A percentile compares a stretch with the other conserved stretches of the same genome.
phyloP scores from a whole-genome alignment of 2,329 filamentous ascomycete genomes.

The Rutstroemia sydowiana region DNA sequence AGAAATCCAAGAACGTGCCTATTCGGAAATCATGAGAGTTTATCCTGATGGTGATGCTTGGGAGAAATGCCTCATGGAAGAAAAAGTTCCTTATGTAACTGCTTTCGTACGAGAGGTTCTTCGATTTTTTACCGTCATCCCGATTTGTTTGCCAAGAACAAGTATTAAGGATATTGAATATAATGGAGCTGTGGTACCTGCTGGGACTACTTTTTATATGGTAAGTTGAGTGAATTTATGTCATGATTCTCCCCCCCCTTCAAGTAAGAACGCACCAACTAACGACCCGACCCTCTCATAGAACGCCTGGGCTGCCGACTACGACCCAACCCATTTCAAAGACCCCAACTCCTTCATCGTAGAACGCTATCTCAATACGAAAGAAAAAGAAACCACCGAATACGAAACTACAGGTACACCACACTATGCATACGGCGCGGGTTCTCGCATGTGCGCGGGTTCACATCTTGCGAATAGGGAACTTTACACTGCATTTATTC shows the following conservation, averaged over 20 bases:
- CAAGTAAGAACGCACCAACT: background rate
- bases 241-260: too few species aligned
- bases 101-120: slow-evolving; percentile 73
- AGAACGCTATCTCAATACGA: slow-evolving; percentile 61
- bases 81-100: slow-evolving; percentile 70
- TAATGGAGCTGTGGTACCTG: slow-evolving; percentile 59
- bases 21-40: slow-evolving; percentile 60
- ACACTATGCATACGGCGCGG: slow-evolving; percentile 56
- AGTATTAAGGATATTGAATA: slow-evolving; percentile 67
- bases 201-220: slow-evolving; percentile 60
- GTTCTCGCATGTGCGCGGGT: slow-evolving; percentile 56
- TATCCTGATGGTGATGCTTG: slow-evolving; percentile 73
- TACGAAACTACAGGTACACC: slow-evolving; percentile 44
- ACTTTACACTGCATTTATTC: slow-evolving; percentile 52
- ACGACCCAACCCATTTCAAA: slow-evolving; percentile 62
- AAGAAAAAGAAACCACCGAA: too few species aligned
- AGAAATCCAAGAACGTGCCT: slow-evolving; percentile 61
- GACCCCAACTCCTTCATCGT: slow-evolving; percentile 56
- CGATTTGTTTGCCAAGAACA: slow-evolving; percentile 66
- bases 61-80: slow-evolving; percentile 63
- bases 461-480: slow-evolving; percentile 57
- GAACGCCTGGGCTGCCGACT: slow-evolving; percentile 70
- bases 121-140: slow-evolving; percentile 73
- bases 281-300: slow-evolving; percentile 29
- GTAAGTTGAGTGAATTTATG: background rate